Conservation (phyloP, 1,284 basidiomycete genomes). For the Kwoniella shivajii region DNA sequence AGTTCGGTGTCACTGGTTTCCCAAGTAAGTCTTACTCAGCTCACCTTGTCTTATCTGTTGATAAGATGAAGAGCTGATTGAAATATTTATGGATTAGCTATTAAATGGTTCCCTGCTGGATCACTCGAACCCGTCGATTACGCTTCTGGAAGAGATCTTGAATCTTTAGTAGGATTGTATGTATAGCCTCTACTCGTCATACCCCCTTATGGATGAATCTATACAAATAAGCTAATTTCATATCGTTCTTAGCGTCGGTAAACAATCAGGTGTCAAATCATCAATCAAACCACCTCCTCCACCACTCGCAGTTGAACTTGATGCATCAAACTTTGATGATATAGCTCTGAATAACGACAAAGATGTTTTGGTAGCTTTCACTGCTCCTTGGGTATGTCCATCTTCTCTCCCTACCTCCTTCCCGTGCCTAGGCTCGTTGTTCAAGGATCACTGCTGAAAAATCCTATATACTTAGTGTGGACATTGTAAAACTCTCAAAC, state of each 20-base stretch:
- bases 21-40: conserved; percentile 65
- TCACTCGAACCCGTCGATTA: conserved; percentile 71
- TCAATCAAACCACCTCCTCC: conserved; percentile 82
- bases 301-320: conserved; percentile 69
- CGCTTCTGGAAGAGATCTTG: conserved; percentile 77
- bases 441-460: background rate
- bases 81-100: conserved; percentile 59
- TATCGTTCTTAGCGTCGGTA: conserved; percentile 62
- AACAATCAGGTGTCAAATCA: conserved; percentile 77
- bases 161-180: conserved; percentile 73
- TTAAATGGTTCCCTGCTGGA: conserved; percentile 83
- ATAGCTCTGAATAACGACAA: conserved; percentile 73
- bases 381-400: conserved; percentile 61
- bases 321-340: conserved; percentile 71
- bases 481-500: conserved; percentile 68
- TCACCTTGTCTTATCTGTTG: background rate
- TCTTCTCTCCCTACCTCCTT: background rate
- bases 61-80: background rate
- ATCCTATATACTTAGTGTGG: conserved; percentile 60
- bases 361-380: conserved; percentile 88
- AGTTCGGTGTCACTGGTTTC: conserved; percentile 79
- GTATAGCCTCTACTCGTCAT: conserved; percentile 47
- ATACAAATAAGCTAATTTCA: background rate
- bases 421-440: too few relatives aligned
- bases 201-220: background rate